phyloP scores from a whole-genome alignment of 306 rosid genomes.

The Senna siamea region DNA sequence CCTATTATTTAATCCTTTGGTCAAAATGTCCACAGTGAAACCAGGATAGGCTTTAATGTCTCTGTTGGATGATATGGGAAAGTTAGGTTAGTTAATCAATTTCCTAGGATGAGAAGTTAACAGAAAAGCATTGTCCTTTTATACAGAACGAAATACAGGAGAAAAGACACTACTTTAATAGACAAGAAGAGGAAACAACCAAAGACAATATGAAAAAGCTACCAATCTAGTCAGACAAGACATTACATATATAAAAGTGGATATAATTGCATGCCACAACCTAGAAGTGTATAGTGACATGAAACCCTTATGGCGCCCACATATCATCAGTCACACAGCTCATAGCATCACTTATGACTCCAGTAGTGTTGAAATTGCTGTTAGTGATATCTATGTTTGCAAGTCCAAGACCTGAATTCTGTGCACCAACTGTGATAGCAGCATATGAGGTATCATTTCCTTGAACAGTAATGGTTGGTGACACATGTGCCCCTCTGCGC shows the following conservation, averaged over 20 bases:
- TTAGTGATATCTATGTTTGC: constrained; percentile 46
- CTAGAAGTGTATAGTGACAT: not conserved
- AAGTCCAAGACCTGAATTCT: constrained; percentile 47
- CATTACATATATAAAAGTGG: constrained; percentile 17
- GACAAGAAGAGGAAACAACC: constrained; percentile 24
- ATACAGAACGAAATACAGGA: constrained; percentile 36
- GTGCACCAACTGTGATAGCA: constrained; percentile 53
- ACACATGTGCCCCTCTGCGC: constrained; percentile 52
- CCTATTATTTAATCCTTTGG: no score
- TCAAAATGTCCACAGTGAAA: no score
- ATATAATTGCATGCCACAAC: constrained; percentile 18
- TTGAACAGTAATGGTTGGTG: constrained; percentile 62
- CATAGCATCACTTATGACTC: constrained; percentile 52
- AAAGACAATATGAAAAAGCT: not conserved
- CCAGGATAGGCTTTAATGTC: no score
- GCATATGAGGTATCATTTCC: constrained; percentile 57
- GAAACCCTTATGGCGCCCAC: constrained; percentile 41
- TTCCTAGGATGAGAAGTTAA: constrained; percentile 3
- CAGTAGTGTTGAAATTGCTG: constrained; percentile 45
- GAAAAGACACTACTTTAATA: constrained; percentile 32
- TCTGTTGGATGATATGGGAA: constrained; percentile 9
- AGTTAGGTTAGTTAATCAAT: not conserved
- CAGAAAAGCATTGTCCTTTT: constrained; percentile 30
- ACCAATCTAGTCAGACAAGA: constrained; percentile 22
- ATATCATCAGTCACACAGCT: constrained; percentile 52